Percentiles rank a stretch among this genome's conserved stretches.
Evolutionary conservation across 73 alveolate genomes (phyloP).

Genomic region (Paramecium pentaurelia): DNA sequence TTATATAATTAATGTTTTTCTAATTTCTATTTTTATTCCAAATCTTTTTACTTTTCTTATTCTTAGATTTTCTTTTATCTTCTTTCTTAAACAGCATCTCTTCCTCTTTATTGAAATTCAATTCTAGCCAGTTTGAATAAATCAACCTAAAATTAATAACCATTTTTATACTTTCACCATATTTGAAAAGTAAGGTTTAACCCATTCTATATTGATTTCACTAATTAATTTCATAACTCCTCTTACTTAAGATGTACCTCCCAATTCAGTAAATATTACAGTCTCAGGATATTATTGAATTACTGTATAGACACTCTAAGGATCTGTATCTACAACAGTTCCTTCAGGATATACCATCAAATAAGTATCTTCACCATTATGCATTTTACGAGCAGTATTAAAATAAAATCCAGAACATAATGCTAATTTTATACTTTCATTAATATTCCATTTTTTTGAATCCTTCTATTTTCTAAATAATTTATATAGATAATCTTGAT

Average conservation of each 20-base stretch:
- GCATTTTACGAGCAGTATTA: slow-evolving; percentile 57
- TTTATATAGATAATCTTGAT: slow-evolving; percentile 13
- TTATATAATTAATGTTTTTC: not conserved
- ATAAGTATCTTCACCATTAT: slow-evolving; percentile 43
- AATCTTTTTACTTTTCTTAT: not conserved
- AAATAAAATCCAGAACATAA: slow-evolving; percentile 57
- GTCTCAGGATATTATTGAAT: slow-evolving; percentile 19
- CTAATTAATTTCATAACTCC: slow-evolving; percentile 55
- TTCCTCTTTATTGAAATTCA: not conserved
- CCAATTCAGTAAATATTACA: slow-evolving; percentile 59
- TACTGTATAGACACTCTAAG: slow-evolving; percentile 46
- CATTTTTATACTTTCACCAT: slow-evolving; percentile 11
- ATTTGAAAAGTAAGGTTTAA: slow-evolving; percentile 17
- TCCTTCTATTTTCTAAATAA: slow-evolving; percentile 42
- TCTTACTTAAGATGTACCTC: slow-evolving; percentile 53
- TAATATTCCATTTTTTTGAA: not conserved
- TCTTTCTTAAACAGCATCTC: not conserved
- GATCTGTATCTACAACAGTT: slow-evolving; percentile 49
- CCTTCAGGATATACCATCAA: slow-evolving; percentile 62
- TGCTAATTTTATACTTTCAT: slow-evolving; percentile 27
- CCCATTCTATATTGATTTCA: slow-evolving; percentile 46
- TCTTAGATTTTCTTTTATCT: not conserved
- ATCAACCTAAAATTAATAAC: not conserved
- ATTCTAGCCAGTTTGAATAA: slow-evolving; percentile 15
- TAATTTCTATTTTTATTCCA: not conserved